Evolutionary conservation across 192 early-diverging fungal genomes (phyloP), one percentile per base, ranked within the genome.

Genomic region (Oehlia diaphana): DNA sequence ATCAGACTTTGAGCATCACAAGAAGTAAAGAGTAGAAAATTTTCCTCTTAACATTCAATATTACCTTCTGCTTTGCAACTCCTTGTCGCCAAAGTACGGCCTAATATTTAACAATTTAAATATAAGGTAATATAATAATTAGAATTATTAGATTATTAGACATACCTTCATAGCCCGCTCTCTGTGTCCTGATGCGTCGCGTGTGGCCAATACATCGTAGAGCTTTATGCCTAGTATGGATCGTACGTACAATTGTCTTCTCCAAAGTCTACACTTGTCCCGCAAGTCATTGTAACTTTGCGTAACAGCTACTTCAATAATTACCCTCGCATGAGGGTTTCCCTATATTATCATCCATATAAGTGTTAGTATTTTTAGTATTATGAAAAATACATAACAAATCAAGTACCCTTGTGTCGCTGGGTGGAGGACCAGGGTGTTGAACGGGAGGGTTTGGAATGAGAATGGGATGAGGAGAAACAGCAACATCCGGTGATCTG

Each of bases 81-180:
- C 74, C 74, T 64, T 76, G 74, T 33, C 74, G 74, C 62, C 74
- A 76, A 35, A 76, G 74, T 3, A 12, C 64, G 63, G 74, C 74
- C 74, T 76, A 76, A 76, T 76, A 76, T 76, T 76, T 21, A 76
- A 76, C 5, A 76, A 63, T 2, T 64, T 19, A 69, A 69, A 31
- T 31, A 42, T 42, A 69, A 37, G 64, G 31, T 63, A 39, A 76
- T 61, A 64, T 76, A 76, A 76, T 49, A 39, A 26, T 31, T 76
- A 76, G 61, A 76, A 76, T 76, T 39, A 76, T 76, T 21, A 64
- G 39, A 76, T 16, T 39, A 50, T 28, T 0, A 35, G 61, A 76
- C 35, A 63, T 76, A 76, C 74, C 74, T 64, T 64, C 74, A 76
- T 76, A 6, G 74, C 62, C 16, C 62, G 33, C 14, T 76, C 74